Percentiles rank a stretch among this genome's conserved stretches.
These are phyloP conservation scores for Beauveria bassiana DNA, from an alignment of 2,329 filamentous ascomycete genomes.

Conservation along the genomic window DNA sequence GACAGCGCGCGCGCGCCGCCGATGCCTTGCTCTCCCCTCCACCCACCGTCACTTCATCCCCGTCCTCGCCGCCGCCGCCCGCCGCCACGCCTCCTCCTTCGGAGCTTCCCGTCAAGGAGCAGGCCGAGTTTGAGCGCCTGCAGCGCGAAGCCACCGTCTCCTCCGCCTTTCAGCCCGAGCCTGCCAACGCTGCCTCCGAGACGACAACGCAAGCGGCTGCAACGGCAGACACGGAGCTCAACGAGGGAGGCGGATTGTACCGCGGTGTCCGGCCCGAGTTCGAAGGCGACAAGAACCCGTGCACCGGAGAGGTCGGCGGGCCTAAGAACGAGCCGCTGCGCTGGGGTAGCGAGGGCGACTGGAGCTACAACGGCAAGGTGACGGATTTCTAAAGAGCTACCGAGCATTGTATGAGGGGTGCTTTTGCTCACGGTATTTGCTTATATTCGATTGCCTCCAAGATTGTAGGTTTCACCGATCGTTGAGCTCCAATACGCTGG, in stretches of 20 bases:
- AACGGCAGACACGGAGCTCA: slow-evolving; percentile 26
- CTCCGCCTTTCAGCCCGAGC: slow-evolving; percentile 30
- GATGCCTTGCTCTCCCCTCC: too few species aligned
- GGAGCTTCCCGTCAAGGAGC: slow-evolving; percentile 76
- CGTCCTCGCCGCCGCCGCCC: slow-evolving; percentile 12
- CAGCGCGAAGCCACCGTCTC: slow-evolving; percentile 54
- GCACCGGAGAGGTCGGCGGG: slow-evolving; percentile 90
- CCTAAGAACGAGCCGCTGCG: slow-evolving; percentile 94
- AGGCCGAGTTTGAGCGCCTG: slow-evolving; percentile 83
- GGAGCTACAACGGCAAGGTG: slow-evolving; percentile 91
- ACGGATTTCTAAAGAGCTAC: slow-evolving; percentile 64
- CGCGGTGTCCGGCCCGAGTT: slow-evolving; percentile 84
- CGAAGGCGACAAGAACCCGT: slow-evolving; percentile 82
- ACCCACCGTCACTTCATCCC: too few species aligned
- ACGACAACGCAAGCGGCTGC: too few species aligned
- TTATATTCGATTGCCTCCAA: too few species aligned
- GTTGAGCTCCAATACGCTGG: too few species aligned
- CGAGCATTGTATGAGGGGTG: too few species aligned
- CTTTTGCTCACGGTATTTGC: too few species aligned
- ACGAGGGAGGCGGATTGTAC: slow-evolving; percentile 59
- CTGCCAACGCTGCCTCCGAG: slow-evolving; percentile 17
- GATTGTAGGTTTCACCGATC: too few species aligned
- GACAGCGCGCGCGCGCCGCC: too few species aligned
- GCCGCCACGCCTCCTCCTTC: slow-evolving; percentile 33
- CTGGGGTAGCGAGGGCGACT: slow-evolving; percentile 71